Percentiles rank a stretch among this genome's conserved stretches.
Evolutionary conservation across 2,329 filamentous ascomycete genomes (phyloP).

Genomic region (Colletotrichum siamense): DNA sequence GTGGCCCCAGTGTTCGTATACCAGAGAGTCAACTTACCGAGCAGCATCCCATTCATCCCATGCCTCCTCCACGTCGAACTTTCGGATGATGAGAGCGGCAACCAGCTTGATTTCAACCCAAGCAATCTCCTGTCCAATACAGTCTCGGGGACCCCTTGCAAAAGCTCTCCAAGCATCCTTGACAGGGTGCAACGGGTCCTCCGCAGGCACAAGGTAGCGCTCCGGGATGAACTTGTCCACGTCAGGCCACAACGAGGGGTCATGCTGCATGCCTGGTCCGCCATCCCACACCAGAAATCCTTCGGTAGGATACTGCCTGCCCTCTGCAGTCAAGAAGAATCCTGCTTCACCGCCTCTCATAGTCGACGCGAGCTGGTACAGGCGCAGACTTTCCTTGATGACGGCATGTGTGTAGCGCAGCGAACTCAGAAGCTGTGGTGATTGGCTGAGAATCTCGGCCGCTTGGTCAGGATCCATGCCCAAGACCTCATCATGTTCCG

Average conservation of each 20-base stretch:
- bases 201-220: slow-evolving; percentile 30
- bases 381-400: slow-evolving; percentile 41
- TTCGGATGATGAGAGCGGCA: neutral
- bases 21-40: slow-evolving; percentile 21
- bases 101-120: slow-evolving; percentile 54
- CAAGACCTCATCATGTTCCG: slow-evolving; percentile 41
- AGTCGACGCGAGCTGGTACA: slow-evolving; percentile 34
- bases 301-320: slow-evolving; percentile 48
- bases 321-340: slow-evolving; percentile 43
- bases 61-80: neutral
- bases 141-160: slow-evolving; percentile 57
- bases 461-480: slow-evolving; percentile 30
- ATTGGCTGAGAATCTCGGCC: slow-evolving; percentile 16
- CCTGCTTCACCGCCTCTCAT: slow-evolving; percentile 30
- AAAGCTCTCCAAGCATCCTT: slow-evolving; percentile 58
- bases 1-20: neutral
- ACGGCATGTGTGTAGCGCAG: slow-evolving; percentile 41
- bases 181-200: slow-evolving; percentile 15
- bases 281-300: slow-evolving; percentile 45
- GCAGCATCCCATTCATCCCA: slow-evolving; percentile 48
- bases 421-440: slow-evolving; percentile 32
- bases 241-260: slow-evolving; percentile 33
- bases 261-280: slow-evolving; percentile 40
- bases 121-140: slow-evolving; percentile 62
- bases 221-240: slow-evolving; percentile 41